Conservation (phyloP, 2,329 filamentous ascomycete genomes). For the Truncatella angustata region DNA sequence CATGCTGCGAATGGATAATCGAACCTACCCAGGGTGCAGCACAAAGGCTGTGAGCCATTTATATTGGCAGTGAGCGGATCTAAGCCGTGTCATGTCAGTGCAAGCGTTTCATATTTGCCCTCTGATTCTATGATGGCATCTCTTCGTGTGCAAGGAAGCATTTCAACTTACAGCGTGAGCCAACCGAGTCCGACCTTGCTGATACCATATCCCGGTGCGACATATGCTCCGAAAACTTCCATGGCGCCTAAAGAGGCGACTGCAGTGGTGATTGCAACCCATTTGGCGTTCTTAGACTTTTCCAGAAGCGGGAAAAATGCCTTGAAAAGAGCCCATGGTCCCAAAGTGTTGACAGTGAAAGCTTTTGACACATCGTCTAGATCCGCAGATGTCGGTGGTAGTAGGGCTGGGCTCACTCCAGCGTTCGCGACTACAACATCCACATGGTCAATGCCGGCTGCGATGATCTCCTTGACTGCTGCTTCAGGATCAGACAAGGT, state of each 20-base stretch:
- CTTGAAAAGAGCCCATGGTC: slow-evolving; percentile 30
- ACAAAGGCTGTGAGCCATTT: slow-evolving; percentile 7
- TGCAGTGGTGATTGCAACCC: slow-evolving; percentile 29
- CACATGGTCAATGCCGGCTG: slow-evolving; percentile 27
- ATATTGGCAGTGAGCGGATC: too few species aligned
- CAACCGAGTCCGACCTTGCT: slow-evolving; percentile 31
- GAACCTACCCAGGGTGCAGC: neutral
- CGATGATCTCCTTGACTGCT: slow-evolving; percentile 23
- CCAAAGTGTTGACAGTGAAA: slow-evolving; percentile 28
- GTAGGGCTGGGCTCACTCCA: slow-evolving; percentile 22
- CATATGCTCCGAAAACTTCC: slow-evolving; percentile 14
- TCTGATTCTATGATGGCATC: too few species aligned
- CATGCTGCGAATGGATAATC: neutral
- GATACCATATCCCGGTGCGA: slow-evolving; percentile 25
- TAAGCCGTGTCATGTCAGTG: too few species aligned
- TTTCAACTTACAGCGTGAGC: slow-evolving; percentile 26
- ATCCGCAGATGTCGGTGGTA: slow-evolving; percentile 26
- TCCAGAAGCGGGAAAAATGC: slow-evolving; percentile 28
- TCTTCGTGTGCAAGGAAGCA: too few species aligned
- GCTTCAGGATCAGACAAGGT: slow-evolving; percentile 24
- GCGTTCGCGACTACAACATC: slow-evolving; percentile 38
- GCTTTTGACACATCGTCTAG: slow-evolving; percentile 25
- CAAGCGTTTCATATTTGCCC: too few species aligned
- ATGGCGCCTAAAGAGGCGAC: slow-evolving; percentile 22
- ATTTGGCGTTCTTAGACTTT: slow-evolving; percentile 29